phyloP scores from a whole-genome alignment of 73 alveolate species.

The Durusdinium trenchii region DNA sequence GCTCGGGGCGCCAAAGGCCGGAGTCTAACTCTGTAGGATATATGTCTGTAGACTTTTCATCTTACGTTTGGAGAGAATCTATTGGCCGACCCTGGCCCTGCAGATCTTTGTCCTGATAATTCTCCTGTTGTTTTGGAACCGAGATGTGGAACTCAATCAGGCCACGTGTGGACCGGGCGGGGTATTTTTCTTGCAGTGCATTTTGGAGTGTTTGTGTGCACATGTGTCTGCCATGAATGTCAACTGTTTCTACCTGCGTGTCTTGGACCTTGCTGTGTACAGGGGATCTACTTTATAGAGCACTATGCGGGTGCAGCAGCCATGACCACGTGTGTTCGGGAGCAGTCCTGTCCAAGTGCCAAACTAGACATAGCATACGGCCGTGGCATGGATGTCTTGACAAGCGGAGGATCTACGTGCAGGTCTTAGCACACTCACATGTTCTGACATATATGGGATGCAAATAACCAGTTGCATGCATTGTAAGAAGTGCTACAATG shows the following conservation, averaged over 20 bases:
- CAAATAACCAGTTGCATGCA: no score
- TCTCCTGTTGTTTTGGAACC: neutral
- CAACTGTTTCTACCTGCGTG: neutral
- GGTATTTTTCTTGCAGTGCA: neutral
- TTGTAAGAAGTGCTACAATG: no score
- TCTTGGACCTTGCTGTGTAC: neutral
- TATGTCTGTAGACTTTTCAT: no score
- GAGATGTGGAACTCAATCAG: neutral
- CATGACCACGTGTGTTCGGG: neutral
- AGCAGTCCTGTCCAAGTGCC: neutral
- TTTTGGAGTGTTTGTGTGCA: neutral
- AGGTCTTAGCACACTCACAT: no score
- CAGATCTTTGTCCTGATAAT: neutral
- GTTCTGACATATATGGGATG: no score
- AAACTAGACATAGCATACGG: neutral
- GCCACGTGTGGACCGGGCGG: no score
- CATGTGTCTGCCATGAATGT: neutral
- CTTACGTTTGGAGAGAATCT: no score
- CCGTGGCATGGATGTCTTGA: neutral
- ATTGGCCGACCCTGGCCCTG: neutral
- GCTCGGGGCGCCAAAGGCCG: no score
- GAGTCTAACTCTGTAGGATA: no score
- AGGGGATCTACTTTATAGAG: neutral
- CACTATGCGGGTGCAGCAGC: conserved; percentile 11
- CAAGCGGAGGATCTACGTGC: neutral